These are phyloP conservation scores for Kodamaea plutei DNA, from an alignment of 1,139 yeast genomes.

Conservation along the genomic window DNA sequence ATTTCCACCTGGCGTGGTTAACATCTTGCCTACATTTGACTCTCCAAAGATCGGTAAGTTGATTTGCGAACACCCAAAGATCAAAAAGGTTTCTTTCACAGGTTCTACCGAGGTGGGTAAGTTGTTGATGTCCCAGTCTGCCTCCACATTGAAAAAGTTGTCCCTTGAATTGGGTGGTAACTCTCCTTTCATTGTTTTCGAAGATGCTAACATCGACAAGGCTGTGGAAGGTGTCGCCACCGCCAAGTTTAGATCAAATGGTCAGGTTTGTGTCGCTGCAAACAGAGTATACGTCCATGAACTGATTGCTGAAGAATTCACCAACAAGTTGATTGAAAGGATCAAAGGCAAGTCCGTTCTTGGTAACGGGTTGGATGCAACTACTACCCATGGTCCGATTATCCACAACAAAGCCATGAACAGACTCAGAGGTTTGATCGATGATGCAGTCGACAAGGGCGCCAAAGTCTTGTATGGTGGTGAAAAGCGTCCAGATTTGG, in stretches of 20 bases:
- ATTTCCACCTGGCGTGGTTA: slow-evolving; percentile 79
- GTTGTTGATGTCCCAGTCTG: slow-evolving; percentile 43
- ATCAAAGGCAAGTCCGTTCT: slow-evolving; percentile 15
- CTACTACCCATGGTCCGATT: slow-evolving; percentile 44
- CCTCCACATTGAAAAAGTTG: slow-evolving; percentile 44
- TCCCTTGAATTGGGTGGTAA: slow-evolving; percentile 54
- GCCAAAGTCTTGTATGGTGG: slow-evolving; percentile 41
- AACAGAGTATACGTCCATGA: slow-evolving; percentile 78
- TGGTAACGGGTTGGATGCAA: slow-evolving; percentile 42
- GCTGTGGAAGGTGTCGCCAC: slow-evolving; percentile 50
- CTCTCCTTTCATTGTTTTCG: slow-evolving; percentile 47
- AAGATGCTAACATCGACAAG: slow-evolving; percentile 45
- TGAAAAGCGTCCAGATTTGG: slow-evolving; percentile 36
- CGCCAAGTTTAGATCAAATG: slow-evolving; percentile 65
- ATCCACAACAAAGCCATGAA: slow-evolving; percentile 37
- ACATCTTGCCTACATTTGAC: slow-evolving; percentile 58
- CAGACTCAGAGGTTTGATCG: slow-evolving; percentile 38
- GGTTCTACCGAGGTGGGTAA: slow-evolving; percentile 59
- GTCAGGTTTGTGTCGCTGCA: slow-evolving; percentile 90
- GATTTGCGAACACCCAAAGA: slow-evolving; percentile 33
- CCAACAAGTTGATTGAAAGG: slow-evolving; percentile 30
- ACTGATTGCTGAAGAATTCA: slow-evolving; percentile 57
- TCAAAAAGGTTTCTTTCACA: slow-evolving; percentile 53
- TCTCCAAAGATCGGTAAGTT: slow-evolving; percentile 60
- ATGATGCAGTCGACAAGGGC: slow-evolving; percentile 41